Percentiles rank a stretch among this genome's conserved stretches.
Evolutionary conservation across 2,329 filamentous ascomycete genomes (phyloP).

Genomic region (Fusarium chlamydosporum): DNA sequence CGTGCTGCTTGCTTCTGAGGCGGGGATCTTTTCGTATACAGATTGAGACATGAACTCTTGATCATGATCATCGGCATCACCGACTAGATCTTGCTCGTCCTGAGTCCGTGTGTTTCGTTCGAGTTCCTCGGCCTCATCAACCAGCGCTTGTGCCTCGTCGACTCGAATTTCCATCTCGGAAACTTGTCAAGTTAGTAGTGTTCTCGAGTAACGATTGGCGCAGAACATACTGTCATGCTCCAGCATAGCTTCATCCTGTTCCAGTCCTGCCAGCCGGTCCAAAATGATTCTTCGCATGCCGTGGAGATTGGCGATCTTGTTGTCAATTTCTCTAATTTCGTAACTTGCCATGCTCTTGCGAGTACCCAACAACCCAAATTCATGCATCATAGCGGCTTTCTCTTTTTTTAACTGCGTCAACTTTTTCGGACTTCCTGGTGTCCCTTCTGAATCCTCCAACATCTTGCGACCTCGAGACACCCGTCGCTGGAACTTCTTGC

Average conservation of each 20-base stretch:
- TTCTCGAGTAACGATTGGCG: constrained; percentile 1
- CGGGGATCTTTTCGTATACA: constrained; percentile 92
- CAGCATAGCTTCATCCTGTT: constrained; percentile 90
- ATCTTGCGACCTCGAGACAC: constrained; percentile 83
- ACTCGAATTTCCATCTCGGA: constrained; percentile 73
- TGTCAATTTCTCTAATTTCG: constrained; percentile 96
- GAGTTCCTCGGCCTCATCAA: constrained; percentile 71
- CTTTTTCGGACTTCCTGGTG: constrained; percentile 72
- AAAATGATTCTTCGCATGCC: constrained; percentile 94
- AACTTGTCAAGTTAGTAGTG: constrained; percentile 63
- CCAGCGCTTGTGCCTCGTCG: constrained; percentile 72
- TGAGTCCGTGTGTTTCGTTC: constrained; percentile 66
- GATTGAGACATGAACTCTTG: constrained; percentile 94
- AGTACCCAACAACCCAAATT: constrained; percentile 90
- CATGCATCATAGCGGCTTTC: constrained; percentile 82
- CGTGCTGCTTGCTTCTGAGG: constrained; percentile 62
- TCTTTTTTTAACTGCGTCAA: constrained; percentile 84
- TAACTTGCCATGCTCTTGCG: constrained; percentile 98
- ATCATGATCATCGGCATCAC: constrained; percentile 64
- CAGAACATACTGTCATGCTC: constrained; percentile 83
- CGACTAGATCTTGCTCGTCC: constrained; percentile 67
- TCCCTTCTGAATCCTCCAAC: constrained; percentile 73
- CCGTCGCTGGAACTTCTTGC: constrained; percentile 78
- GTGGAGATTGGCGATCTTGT: constrained; percentile 93
- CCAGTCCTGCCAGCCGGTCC: constrained; percentile 85